Conservation (phyloP, 1,139 yeast genomes). For the Taiozyma onychis region DNA sequence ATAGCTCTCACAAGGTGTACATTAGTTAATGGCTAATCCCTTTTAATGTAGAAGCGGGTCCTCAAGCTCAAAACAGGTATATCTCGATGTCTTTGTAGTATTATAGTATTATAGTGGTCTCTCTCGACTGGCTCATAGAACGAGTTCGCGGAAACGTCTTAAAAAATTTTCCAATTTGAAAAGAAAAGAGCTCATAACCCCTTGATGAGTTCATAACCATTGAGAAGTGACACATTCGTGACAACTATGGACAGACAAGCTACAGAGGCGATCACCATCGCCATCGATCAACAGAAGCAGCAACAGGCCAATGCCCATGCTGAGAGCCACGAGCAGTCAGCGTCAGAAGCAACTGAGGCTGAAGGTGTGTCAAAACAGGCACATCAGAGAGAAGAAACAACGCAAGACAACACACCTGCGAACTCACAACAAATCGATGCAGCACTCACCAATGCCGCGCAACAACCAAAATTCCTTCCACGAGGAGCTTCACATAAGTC, state of each 20-base stretch:
- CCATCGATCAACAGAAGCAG: slow-evolving; percentile 17
- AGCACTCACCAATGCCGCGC: not conserved
- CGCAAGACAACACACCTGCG: not conserved
- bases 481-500: slow-evolving; percentile 8
- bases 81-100: too few relatives aligned
- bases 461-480: not conserved
- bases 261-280: slow-evolving; percentile 20
- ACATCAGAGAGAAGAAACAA: not conserved
- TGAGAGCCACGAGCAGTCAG: not conserved
- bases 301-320: not conserved
- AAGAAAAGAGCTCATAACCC: not conserved
- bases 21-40: not conserved
- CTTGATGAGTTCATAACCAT: not conserved
- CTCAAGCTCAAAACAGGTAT: too few relatives aligned
- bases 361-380: not conserved
- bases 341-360: not conserved
- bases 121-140: not conserved
- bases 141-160: not conserved
- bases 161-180: not conserved
- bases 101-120: too few relatives aligned
- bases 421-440: not conserved
- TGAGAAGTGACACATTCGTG: not conserved
- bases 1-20: not conserved
- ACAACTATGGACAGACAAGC: slow-evolving; percentile 16
- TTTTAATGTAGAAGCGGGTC: too few relatives aligned